These are phyloP conservation scores for Biscogniauxia sp. DNA, from an alignment of 2,329 filamentous ascomycete genomes.

Conservation along the genomic window DNA sequence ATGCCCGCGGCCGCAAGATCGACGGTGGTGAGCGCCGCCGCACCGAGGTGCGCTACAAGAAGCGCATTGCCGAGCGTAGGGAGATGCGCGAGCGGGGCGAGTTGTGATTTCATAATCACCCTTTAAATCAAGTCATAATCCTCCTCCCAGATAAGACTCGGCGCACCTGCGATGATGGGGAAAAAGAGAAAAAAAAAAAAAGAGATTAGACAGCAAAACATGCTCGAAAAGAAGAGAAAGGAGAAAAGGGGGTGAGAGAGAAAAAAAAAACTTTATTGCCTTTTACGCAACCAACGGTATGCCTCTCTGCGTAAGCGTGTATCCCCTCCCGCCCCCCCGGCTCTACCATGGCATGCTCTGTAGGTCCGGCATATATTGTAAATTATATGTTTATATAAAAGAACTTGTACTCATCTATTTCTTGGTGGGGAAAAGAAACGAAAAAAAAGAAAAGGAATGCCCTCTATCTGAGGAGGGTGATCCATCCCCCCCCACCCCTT, in stretches of 20 bases:
- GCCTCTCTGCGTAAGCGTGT: not conserved
- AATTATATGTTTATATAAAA: not conserved
- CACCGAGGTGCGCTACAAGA: constrained; percentile 84
- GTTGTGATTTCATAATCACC: not conserved
- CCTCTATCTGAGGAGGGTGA: too few species aligned
- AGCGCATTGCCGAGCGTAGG: constrained; percentile 73
- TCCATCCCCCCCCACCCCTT: too few species aligned
- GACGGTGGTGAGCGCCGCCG: constrained; percentile 92
- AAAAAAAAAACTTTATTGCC: not conserved
- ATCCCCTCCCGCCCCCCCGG: too few species aligned
- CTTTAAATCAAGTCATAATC: too few species aligned
- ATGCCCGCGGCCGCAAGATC: constrained; percentile 82
- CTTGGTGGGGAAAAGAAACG: too few species aligned
- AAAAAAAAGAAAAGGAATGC: too few species aligned
- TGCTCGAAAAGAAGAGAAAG: not conserved
- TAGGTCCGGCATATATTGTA: constrained; percentile 10
- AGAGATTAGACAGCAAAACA: too few species aligned
- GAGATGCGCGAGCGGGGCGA: constrained; percentile 49
- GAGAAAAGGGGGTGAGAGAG: not conserved
- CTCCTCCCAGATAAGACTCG: not conserved
- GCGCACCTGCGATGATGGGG: too few species aligned
- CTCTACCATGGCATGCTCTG: constrained; percentile 24
- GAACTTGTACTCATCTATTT: not conserved
- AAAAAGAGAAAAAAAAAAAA: too few species aligned
- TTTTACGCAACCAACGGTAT: too few species aligned